Evolutionary conservation across 345 rosid genomes (phyloP), one percentile per base, ranked within the genome.

Genomic region (Citrus australasica): DNA sequence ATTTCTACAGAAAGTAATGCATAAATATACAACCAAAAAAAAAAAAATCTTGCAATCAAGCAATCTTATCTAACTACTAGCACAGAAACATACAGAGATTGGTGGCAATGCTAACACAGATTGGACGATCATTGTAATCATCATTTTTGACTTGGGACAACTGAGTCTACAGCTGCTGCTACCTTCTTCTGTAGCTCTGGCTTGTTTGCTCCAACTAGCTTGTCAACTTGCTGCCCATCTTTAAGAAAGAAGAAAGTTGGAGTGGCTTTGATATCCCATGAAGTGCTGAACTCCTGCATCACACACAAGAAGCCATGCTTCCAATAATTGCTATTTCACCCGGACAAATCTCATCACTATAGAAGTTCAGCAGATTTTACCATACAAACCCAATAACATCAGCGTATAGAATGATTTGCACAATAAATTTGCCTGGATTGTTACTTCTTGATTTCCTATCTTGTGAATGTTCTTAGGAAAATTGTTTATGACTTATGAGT

Each of bases 241-340:
- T 86, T 92, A n/a, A 92, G 90, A 72, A 94, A 92, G 89, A 91
- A 91, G 86, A 94, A 91, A 1, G 98, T 92, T 0, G 98, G 98
- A 40, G 98, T 94, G 1, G 97, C 97, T 82, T 91, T 92, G 30
- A 94, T 89, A 74, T 92, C 98, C 94, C 92, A 92, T 24, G 96
- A 86, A 24, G 89, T 83, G 87, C 98, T 94, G 79, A 92, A 85
- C 17, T 94, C 98, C 98, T 94, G 91, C 80, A 82, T 46, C 35
- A 9, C 60, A 37, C 5, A 56, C 19, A 65, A 37, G 32, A 60
- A 63, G 22, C 19, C 14, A 25, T 17, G 51, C 51, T 46, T 46
- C 16, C 16, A 46, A 46, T 46, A 46, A 46, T 46, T 46, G 51
- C 17, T 46, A 46, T 46, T 46, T 42, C 16, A 42, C 5, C 17